Conservation (phyloP, 108 stramenopile species). For the Discostella pseudostelligera region DNA sequence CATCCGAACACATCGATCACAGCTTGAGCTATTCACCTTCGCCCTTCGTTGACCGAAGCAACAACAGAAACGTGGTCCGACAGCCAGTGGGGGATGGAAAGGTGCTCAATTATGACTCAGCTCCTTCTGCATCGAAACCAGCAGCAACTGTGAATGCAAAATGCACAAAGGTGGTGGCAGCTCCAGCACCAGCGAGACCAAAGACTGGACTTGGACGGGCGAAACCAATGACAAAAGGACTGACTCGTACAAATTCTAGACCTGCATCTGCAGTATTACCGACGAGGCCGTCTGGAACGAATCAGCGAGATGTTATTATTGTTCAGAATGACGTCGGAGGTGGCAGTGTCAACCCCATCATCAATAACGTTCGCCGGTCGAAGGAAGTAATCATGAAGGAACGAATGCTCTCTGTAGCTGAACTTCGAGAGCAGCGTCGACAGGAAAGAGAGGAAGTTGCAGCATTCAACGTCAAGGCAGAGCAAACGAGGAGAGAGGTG, state of each 20-base stretch:
- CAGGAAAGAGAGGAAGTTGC: constrained; percentile 56
- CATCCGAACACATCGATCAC: constrained; percentile 38
- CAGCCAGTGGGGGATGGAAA: constrained; percentile 7
- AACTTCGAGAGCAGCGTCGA: constrained; percentile 61
- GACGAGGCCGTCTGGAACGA: constrained; percentile 8
- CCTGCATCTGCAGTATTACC: not conserved
- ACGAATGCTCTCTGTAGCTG: constrained; percentile 29
- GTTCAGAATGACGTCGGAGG: not conserved
- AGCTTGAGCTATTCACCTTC: constrained; percentile 45
- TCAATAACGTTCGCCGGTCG: constrained; percentile 29
- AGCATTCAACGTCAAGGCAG: constrained; percentile 53
- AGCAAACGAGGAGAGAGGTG: constrained; percentile 59
- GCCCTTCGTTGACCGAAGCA: constrained; percentile 21
- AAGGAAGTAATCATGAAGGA: constrained; percentile 33
- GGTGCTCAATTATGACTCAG: constrained; percentile 21
- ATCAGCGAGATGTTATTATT: not conserved
- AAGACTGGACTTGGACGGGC: no score
- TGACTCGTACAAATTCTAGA: not conserved
- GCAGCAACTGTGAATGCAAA: constrained; percentile 8
- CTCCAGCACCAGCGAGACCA: not conserved
- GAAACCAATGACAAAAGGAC: not conserved
- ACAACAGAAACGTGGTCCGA: constrained; percentile 6
- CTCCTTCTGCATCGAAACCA: not conserved
- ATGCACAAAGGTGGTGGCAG: not conserved
- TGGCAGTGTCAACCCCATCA: constrained; percentile 31